A percentile compares a stretch with the other conserved stretches of the same genome.
These are phyloP conservation scores for Stemphylium lycopersici DNA, from an alignment of 2,329 filamentous ascomycete genomes.

Conservation along the genomic window DNA sequence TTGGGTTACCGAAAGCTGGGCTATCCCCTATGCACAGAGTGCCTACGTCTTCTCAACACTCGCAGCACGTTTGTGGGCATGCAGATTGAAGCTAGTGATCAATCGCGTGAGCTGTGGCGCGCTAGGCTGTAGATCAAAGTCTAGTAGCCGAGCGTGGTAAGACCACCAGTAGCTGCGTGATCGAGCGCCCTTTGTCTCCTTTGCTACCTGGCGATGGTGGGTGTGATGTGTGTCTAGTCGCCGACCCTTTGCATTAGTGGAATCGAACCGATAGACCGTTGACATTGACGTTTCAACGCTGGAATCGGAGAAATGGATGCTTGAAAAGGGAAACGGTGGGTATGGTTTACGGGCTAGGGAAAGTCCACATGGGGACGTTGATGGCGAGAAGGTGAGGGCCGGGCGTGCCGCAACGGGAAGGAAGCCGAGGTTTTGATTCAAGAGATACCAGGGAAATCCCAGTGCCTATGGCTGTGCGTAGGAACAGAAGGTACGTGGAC, in stretches of 20 bases:
- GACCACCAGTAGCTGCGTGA: conserved; percentile 11
- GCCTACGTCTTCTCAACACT: conserved; percentile 4
- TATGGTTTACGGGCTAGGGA: background rate
- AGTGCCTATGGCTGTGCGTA: conserved; percentile 2
- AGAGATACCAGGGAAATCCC: background rate
- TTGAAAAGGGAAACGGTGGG: background rate
- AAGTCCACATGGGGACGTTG: conserved; percentile 2
- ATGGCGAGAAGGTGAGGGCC: conserved; percentile 4
- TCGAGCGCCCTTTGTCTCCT: conserved; percentile 2
- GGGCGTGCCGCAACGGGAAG: conserved; percentile 7
- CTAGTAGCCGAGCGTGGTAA: conserved; percentile 12
- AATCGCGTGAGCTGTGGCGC: conserved; percentile 8
- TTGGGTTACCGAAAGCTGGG: conserved; percentile 4
- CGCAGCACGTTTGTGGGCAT: conserved; percentile 3
- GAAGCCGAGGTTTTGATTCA: conserved; percentile 3
- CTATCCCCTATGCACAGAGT: conserved; percentile 4
- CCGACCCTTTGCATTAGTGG: conserved; percentile 1
- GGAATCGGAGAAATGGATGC: background rate
- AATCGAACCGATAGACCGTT: conserved; percentile 1
- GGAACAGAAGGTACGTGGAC: conserved; percentile 6
- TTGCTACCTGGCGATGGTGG: background rate
- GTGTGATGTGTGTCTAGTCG: conserved; percentile 8
- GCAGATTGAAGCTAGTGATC: conserved; percentile 13
- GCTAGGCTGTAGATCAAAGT: conserved; percentile 15
- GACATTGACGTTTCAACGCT: conserved; percentile 7